Conservation (phyloP, 371 early-diverging fungal genomes). For the Ordospora pajunii region DNA sequence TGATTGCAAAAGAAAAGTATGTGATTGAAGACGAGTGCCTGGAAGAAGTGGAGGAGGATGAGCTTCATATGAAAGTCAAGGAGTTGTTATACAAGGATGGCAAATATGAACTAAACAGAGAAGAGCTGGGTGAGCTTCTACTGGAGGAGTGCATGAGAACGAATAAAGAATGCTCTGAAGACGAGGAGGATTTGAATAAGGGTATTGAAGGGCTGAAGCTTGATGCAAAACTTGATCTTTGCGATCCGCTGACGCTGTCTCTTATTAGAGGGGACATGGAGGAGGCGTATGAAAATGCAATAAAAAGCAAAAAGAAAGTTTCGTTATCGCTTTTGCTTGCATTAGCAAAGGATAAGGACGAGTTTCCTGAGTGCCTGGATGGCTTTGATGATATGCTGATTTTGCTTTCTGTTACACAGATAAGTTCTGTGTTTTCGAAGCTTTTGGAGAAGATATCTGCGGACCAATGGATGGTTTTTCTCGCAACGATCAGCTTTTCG, state of each 20-base stretch:
- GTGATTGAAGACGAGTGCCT: background rate
- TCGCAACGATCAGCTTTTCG: conserved; percentile 1
- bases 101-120: conserved; percentile 1
- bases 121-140: conserved; percentile 4
- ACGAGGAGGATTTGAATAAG: background rate
- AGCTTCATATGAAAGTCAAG: background rate
- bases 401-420: background rate
- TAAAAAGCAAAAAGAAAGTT: background rate
- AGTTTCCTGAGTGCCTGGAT: background rate
- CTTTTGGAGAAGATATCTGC: conserved; percentile 1
- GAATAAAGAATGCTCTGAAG: background rate
- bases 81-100: conserved; percentile 4
- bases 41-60: background rate
- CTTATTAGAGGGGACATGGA: conserved; percentile 18
- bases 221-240: conserved; percentile 1
- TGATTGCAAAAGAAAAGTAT: conserved; percentile 11
- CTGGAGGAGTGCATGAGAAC: background rate
- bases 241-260: background rate
- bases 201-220: background rate
- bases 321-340: background rate
- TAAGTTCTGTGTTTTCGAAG: background rate
- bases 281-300: background rate
- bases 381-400: background rate
- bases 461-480: background rate
- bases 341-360: background rate